Conservation (phyloP, 441 rosid species). For the Syzygium syzygioides region DNA sequence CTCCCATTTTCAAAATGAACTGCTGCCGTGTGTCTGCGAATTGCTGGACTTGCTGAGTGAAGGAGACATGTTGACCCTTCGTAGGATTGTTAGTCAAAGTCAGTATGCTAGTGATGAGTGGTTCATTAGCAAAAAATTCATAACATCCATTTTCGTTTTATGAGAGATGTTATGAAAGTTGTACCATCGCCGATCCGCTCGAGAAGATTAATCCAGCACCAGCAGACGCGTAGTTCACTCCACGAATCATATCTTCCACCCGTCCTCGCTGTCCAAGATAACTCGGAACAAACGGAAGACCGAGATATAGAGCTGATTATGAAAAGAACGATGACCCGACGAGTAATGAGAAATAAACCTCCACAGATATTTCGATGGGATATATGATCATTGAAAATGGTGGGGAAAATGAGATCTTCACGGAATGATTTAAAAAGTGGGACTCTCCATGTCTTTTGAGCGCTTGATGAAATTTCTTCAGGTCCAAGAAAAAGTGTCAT, state of each 20-base stretch:
- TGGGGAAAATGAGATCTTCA: neutral
- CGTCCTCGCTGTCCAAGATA: slow-evolving; percentile 72
- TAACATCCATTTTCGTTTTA: neutral
- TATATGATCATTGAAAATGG: neutral
- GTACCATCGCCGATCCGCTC: slow-evolving; percentile 85
- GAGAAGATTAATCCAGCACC: slow-evolving; percentile 88
- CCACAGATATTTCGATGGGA: neutral
- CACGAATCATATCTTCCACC: slow-evolving; percentile 60
- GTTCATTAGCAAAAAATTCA: neutral
- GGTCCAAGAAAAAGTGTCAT: neutral
- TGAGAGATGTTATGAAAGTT: neutral
- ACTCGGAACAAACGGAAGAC: slow-evolving; percentile 82
- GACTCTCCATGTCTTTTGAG: neutral
- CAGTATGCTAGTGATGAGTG: neutral
- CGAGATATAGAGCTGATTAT: slow-evolving; percentile 58
- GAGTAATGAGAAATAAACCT: neutral
- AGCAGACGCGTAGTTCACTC: slow-evolving; percentile 94
- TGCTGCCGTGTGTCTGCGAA: slow-evolving; percentile 74
- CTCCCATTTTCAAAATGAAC: slow-evolving; percentile 69
- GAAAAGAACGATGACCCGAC: neutral
- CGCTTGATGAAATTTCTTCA: neutral
- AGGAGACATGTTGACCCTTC: slow-evolving; percentile 83
- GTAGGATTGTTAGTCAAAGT: neutral
- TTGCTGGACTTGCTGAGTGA: slow-evolving; percentile 85
- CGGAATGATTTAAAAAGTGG: neutral